Evolutionary conservation across 2,329 filamentous ascomycete genomes (phyloP).

Genomic region (Xylariaceae sp.): DNA sequence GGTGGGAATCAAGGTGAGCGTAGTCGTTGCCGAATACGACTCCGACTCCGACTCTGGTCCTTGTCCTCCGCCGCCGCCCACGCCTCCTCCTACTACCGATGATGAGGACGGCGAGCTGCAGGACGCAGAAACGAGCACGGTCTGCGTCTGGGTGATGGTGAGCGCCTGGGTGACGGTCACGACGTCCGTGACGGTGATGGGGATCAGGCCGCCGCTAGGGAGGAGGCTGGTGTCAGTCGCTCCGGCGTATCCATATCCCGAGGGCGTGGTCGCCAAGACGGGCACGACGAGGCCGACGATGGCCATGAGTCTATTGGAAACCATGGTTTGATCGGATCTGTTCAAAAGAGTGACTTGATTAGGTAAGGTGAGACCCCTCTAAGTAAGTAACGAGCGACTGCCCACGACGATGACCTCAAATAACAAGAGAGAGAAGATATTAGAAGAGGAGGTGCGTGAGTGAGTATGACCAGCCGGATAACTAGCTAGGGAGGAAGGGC

Average conservation of each 20-base stretch:
- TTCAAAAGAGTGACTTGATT: constrained; percentile 6
- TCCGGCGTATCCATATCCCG: constrained; percentile 13
- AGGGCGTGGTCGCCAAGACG: constrained; percentile 5
- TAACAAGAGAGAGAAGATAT: neutral
- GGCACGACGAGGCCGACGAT: constrained; percentile 3
- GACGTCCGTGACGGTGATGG: constrained; percentile 10
- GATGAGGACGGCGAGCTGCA: neutral
- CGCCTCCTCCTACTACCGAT: no score
- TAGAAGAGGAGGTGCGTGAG: no score
- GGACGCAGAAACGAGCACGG: neutral
- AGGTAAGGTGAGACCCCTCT: no score
- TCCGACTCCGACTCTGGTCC: neutral
- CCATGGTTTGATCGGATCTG: constrained; percentile 10
- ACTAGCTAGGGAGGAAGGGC: no score
- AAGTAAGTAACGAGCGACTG: constrained; percentile 5
- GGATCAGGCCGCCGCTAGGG: constrained; percentile 1
- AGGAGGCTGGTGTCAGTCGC: constrained; percentile 6
- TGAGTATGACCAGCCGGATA: no score
- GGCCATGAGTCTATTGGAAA: constrained; percentile 1
- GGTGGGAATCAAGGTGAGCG: no score
- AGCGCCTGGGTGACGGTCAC: constrained; percentile 10
- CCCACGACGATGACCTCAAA: no score
- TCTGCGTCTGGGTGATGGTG: constrained; percentile 8
- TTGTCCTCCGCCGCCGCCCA: no score
- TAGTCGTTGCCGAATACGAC: neutral